phyloP scores from a whole-genome alignment of 177 flowering plant species.

The Vitis hybrid region DNA sequence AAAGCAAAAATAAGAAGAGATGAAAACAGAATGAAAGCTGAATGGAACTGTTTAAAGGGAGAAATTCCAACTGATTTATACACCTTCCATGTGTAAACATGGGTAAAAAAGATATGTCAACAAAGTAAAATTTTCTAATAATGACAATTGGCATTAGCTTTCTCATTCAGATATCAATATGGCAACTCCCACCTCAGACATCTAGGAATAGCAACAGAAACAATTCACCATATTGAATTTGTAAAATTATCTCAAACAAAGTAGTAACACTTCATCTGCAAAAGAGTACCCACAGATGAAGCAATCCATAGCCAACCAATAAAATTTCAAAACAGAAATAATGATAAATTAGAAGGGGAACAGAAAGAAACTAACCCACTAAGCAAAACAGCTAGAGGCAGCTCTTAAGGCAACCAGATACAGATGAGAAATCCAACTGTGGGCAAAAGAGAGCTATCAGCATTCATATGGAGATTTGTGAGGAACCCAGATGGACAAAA shows the following conservation, averaged over 20 bases:
- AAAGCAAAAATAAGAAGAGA: too few relatives aligned
- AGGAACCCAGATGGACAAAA: slow-evolving; percentile 24
- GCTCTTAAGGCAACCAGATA: slow-evolving; percentile 18
- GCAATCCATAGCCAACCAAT: not conserved
- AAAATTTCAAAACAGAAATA: too few relatives aligned
- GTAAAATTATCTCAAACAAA: not conserved
- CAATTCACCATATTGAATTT: not conserved
- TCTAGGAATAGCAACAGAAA: not conserved
- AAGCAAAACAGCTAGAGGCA: not conserved
- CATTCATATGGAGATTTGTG: slow-evolving; percentile 13
- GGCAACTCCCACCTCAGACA: too few relatives aligned
- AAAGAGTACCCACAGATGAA: not conserved
- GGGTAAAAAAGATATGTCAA: too few relatives aligned
- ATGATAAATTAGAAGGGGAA: not conserved
- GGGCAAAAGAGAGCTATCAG: slow-evolving; percentile 13
- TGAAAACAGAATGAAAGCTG: too few relatives aligned
- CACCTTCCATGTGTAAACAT: too few relatives aligned
- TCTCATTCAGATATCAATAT: too few relatives aligned
- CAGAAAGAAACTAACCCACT: slow-evolving; percentile 1
- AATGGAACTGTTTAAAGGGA: too few relatives aligned
- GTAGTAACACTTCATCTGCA: too few relatives aligned
- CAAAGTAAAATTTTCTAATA: too few relatives aligned
- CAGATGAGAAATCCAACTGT: slow-evolving; percentile 11
- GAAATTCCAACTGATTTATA: too few relatives aligned
- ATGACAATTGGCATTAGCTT: too few relatives aligned